phyloP scores from a whole-genome alignment of 2,329 filamentous ascomycete species.

The Lasiodiplodia gonubiensis region DNA sequence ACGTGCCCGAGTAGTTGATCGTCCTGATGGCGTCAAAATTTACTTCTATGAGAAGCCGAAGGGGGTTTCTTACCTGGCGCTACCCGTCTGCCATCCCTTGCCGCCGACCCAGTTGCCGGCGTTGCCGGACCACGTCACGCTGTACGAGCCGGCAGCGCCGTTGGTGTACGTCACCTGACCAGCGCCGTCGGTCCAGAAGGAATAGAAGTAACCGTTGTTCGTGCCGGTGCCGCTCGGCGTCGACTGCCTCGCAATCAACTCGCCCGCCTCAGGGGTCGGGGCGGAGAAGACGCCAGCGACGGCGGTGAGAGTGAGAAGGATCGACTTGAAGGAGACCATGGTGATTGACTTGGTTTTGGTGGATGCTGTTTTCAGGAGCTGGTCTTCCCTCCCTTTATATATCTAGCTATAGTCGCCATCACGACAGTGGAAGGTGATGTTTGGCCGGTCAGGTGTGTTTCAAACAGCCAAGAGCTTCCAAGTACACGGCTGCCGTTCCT shows the following conservation, averaged over 20 bases:
- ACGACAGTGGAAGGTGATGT: not conserved
- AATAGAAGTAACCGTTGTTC: conserved; percentile 65
- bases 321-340: conserved; percentile 51
- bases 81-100: conserved; percentile 65
- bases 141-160: conserved; percentile 57
- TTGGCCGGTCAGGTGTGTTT: conserved; percentile 1
- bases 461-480: conserved; percentile 6
- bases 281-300: conserved; percentile 44
- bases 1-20: conserved; percentile 58
- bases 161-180: conserved; percentile 62
- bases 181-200: conserved; percentile 64
- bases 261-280: conserved; percentile 40
- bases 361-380: not conserved
- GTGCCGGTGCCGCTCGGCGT: conserved; percentile 57
- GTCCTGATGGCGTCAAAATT: conserved; percentile 41
- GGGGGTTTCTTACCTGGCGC: conserved; percentile 49
- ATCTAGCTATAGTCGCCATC: not conserved
- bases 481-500: not conserved
- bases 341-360: not conserved
- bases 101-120: conserved; percentile 62
- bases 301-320: conserved; percentile 47
- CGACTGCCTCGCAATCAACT: conserved; percentile 44
- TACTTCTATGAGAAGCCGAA: fast-evolving
- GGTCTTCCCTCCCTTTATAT: not conserved
- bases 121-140: conserved; percentile 56